phyloP scores from a whole-genome alignment of 2,329 filamentous ascomycete genomes.

The Alternaria novae-zelandiae region DNA sequence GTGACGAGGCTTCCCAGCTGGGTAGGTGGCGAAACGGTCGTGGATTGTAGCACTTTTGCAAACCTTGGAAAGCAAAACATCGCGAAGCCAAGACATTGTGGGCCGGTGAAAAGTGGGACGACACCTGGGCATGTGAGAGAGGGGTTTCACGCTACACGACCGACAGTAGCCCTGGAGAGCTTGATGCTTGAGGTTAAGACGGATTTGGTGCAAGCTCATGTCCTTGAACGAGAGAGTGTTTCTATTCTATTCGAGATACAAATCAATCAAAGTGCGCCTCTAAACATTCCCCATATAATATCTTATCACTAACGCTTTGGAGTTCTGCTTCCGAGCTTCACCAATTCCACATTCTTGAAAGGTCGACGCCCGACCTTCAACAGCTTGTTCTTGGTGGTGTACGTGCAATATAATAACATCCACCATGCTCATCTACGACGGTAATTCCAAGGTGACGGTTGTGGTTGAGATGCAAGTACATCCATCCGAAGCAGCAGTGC shows the following conservation, averaged over 20 bases:
- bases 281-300: neutral
- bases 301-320: neutral
- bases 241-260: neutral
- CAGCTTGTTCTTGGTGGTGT: neutral
- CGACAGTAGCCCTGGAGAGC: neutral
- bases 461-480: slow-evolving; percentile 3
- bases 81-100: neutral
- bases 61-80: neutral
- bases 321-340: neutral
- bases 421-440: neutral
- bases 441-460: neutral
- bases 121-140: neutral
- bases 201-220: neutral
- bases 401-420: neutral
- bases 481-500: slow-evolving; percentile 8
- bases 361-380: no score
- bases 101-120: neutral
- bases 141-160: neutral
- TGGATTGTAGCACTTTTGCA: neutral
- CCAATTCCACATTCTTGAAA: neutral
- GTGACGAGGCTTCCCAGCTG: neutral
- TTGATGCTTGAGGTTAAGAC: neutral
- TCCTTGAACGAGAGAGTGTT: neutral
- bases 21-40: neutral
- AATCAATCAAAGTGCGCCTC: neutral